These are phyloP conservation scores for Cicer chorassanicum DNA, from an alignment of 306 rosid species.

Conservation along the genomic window DNA sequence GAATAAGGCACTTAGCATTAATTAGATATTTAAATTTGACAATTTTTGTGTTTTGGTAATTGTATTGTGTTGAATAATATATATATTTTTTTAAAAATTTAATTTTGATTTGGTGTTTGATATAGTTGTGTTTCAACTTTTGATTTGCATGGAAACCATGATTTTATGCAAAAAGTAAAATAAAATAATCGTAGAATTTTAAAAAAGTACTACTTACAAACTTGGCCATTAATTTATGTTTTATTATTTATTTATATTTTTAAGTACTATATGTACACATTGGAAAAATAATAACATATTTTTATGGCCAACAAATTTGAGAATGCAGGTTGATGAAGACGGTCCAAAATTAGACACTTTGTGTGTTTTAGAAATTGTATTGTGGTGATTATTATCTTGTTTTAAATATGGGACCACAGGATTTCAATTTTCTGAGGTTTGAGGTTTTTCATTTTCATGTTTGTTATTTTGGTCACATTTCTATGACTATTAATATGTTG, in stretches of 20 bases:
- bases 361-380: neutral
- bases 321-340: constrained; percentile 38
- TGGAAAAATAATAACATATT: neutral
- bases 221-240: too few relatives aligned
- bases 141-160: neutral
- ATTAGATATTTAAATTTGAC: constrained; percentile 29
- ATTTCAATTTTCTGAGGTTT: neutral
- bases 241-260: too few relatives aligned
- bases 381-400: neutral
- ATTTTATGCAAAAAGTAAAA: neutral
- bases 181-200: too few relatives aligned
- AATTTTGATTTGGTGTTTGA: constrained; percentile 31
- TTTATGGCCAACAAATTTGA: constrained; percentile 35
- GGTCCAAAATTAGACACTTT: neutral
- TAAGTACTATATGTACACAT: neutral
- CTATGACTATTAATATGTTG: neutral
- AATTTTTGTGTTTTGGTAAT: constrained; percentile 12
- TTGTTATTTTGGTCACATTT: neutral
- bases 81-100: neutral
- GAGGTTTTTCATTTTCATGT: neutral
- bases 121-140: constrained; percentile 5
- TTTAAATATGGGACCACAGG: neutral
- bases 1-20: constrained; percentile 35
- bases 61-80: constrained; percentile 37
- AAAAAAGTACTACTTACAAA: too few relatives aligned